Percentiles rank a stretch among this genome's conserved stretches.
Conservation (phyloP, 805 yeast species). For the Lachancea cidri region DNA sequence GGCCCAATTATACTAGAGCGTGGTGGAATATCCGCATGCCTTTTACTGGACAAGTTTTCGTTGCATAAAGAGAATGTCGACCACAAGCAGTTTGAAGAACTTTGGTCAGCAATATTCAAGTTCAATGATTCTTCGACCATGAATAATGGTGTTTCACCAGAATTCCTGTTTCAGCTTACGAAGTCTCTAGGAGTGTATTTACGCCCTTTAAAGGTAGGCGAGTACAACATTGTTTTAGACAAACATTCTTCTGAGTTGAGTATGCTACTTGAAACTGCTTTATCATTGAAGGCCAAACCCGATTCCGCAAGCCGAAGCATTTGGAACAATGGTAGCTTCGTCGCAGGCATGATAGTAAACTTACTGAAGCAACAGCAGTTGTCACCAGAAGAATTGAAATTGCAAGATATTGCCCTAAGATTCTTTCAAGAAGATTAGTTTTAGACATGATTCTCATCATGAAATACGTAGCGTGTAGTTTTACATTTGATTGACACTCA, state of each 20-base stretch:
- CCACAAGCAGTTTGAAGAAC: conserved; percentile 5
- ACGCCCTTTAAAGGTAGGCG: conserved; percentile 10
- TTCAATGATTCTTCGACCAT: conserved; percentile 13
- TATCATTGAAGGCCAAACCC: conserved; percentile 12
- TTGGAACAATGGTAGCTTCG: conserved; percentile 28
- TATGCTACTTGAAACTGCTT: conserved; percentile 15
- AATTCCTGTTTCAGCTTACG: conserved; percentile 25
- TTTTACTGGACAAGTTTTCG: conserved; percentile 27
- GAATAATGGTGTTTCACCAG: conserved; percentile 13
- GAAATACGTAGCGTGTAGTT: no score
- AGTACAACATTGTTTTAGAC: conserved; percentile 11
- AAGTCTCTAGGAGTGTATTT: conserved; percentile 30
- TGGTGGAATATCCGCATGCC: conserved; percentile 21
- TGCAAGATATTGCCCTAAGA: conserved; percentile 8
- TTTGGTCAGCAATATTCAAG: conserved; percentile 24
- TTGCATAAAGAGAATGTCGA: conserved; percentile 11
- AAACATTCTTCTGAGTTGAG: conserved; percentile 10
- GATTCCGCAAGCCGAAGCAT: conserved; percentile 26
- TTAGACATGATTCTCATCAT: no score
- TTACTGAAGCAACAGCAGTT: conserved; percentile 5
- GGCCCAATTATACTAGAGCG: conserved; percentile 14
- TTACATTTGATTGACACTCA: no score
- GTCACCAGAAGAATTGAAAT: conserved; percentile 13
- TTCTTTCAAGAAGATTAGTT: conserved; percentile 7
- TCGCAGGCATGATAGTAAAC: conserved; percentile 24